Base-by-base conservation (phyloP, 1,139 yeast species). In the Nadsonia commutata region DNA sequence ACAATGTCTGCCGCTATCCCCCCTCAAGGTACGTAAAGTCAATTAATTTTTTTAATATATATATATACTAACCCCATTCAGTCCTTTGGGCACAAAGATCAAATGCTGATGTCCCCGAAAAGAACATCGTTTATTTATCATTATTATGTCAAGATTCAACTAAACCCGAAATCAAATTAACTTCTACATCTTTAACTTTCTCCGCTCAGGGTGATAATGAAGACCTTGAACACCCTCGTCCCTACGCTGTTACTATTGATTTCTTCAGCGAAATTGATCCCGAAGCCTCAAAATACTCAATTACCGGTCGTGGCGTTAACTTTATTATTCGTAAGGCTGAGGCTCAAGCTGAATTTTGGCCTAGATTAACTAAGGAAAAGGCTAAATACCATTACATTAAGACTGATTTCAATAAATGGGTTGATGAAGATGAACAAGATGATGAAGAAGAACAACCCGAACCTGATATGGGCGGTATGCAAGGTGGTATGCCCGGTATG, bases 21-120 rank as follows among this genome's bases (percentile, higher is more conserved):
- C n/a, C n/a, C n/a, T n/a, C n/a, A n/a, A n/a, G n/a, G n/a, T n/a
- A n/a, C n/a, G n/a, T n/a, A n/a, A n/a, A n/a, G n/a, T n/a, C n/a
- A n/a, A n/a, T n/a, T n/a, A n/a, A n/a, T n/a, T n/a, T n/a, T n/a
- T n/a, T n/a, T n/a, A n/a, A n/a, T n/a, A n/a, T n/a, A n/a, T n/a
- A n/a, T n/a, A n/a, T n/a, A n/a, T n/a, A n/a, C n/a, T n/a, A n/a
- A n/a, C n/a, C n/a, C n/a, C n/a, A 8, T 9, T 3, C 16, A 27
- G 93, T 85, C 42, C 70, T 74, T 59, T 90, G 98, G 98, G 97
- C 98, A 19, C 98, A 90, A 68, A 83, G 98, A 65, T 85, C 95
- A 43, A 77, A 71, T 57, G 79, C 71, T 18, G 65, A 70, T 5
- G 94, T 79, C 36, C 74, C 74, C 16, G 68, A 75, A 38, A 86